phyloP scores from a whole-genome alignment of 805 yeast genomes.

The Pichia eremophila region DNA sequence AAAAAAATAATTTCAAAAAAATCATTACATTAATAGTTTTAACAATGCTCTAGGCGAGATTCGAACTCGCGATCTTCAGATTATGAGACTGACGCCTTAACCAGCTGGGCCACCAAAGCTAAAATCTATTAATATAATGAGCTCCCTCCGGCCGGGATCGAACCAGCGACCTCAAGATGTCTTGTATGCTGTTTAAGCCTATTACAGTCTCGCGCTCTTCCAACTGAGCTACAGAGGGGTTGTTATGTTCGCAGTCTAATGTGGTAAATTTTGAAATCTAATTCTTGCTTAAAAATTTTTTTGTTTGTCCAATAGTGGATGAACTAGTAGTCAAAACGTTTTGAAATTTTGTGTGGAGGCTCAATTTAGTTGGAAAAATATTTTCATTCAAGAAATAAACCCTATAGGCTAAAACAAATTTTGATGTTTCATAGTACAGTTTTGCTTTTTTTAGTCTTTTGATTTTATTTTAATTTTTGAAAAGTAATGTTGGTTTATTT shows the following conservation, averaged over 20 bases:
- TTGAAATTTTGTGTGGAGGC: too few species aligned
- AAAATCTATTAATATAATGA: background rate
- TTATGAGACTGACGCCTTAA: slow-evolving; percentile 33
- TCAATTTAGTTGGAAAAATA: too few species aligned
- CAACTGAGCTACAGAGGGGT: slow-evolving; percentile 18
- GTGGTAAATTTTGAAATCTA: background rate
- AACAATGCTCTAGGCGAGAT: slow-evolving; percentile 29
- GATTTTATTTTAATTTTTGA: too few species aligned
- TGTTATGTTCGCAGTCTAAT: background rate
- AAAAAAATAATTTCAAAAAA: too few species aligned
- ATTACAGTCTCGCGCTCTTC: slow-evolving; percentile 18
- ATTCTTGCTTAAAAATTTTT: too few species aligned
- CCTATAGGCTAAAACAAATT: too few species aligned
- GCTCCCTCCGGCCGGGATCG: slow-evolving; percentile 14
- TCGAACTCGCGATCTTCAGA: slow-evolving; percentile 34
- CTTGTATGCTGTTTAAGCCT: slow-evolving; percentile 1
- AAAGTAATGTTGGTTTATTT: too few species aligned
- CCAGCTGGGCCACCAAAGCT: slow-evolving; percentile 33
- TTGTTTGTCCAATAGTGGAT: too few species aligned
- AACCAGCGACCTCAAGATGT: slow-evolving; percentile 16
- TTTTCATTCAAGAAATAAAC: too few species aligned
- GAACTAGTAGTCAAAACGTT: too few species aligned
- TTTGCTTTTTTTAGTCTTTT: too few species aligned
- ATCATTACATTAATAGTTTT: background rate
- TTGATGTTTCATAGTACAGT: too few species aligned